phyloP scores from a whole-genome alignment of 2,329 filamentous ascomycete genomes.

The Talaromyces piceae region DNA sequence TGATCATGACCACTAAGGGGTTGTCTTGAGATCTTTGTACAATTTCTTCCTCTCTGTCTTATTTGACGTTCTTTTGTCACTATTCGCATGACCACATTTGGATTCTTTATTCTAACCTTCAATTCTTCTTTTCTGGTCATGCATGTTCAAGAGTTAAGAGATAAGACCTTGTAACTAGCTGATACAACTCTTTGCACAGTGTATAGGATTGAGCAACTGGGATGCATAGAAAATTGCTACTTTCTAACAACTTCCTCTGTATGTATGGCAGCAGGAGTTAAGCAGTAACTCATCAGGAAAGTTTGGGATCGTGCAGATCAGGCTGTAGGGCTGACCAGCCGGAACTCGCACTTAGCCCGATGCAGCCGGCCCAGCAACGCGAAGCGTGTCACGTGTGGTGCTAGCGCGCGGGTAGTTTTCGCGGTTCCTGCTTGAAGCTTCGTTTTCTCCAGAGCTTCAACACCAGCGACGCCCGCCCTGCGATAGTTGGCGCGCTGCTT shows the following conservation, averaged over 20 bases:
- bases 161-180: background rate
- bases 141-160: background rate
- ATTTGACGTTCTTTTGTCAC: background rate
- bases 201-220: background rate
- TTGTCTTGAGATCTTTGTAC: background rate
- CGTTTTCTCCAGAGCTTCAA: constrained; percentile 2
- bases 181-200: background rate
- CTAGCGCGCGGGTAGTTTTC: constrained; percentile 4
- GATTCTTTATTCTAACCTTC: background rate
- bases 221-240: background rate
- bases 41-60: background rate
- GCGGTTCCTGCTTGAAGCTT: constrained; percentile 7
- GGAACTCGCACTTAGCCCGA: background rate
- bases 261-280: too few species aligned
- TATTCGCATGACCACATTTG: background rate
- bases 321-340: too few species aligned
- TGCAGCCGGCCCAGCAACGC: background rate
- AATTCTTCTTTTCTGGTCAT: background rate
- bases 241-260: too few species aligned
- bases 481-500: constrained; percentile 3
- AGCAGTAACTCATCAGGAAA: too few species aligned
- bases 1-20: background rate
- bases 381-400: background rate
- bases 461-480: background rate
- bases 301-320: constrained; percentile 2